Evolutionary conservation across 768 basidiomycete genomes (phyloP).

Genomic region (Brasilioporus rufonigricans): DNA sequence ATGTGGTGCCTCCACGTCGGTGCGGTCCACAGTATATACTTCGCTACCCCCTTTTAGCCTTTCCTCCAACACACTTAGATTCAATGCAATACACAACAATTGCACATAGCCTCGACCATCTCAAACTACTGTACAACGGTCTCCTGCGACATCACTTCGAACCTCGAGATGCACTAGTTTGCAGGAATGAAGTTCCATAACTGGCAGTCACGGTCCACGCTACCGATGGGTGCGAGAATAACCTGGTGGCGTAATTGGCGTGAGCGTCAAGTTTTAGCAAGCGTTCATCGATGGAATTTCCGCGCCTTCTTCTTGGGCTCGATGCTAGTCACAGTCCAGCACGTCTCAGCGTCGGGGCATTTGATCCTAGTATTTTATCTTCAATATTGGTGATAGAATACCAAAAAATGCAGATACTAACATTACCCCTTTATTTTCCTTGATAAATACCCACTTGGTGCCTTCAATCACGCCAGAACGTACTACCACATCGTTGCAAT

Average conservation of each 20-base stretch:
- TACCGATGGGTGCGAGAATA: not conserved
- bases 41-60: no score
- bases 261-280: slow-evolving; percentile 1
- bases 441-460: not conserved
- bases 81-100: not conserved
- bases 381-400: no score
- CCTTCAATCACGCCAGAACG: not conserved
- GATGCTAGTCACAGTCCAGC: not conserved
- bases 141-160: no score
- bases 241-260: not conserved
- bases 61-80: not conserved
- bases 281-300: not conserved
- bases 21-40: no score
- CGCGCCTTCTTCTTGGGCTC: not conserved
- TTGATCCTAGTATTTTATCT: no score
- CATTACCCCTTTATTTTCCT: no score
- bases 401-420: no score
- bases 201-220: not conserved
- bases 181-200: no score
- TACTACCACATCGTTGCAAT: not conserved
- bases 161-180: no score
- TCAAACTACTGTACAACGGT: not conserved
- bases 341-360: no score
- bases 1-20: no score
- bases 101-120: not conserved